Conservation (phyloP, 2,329 filamentous ascomycete species). For the Xylaria sp. region DNA sequence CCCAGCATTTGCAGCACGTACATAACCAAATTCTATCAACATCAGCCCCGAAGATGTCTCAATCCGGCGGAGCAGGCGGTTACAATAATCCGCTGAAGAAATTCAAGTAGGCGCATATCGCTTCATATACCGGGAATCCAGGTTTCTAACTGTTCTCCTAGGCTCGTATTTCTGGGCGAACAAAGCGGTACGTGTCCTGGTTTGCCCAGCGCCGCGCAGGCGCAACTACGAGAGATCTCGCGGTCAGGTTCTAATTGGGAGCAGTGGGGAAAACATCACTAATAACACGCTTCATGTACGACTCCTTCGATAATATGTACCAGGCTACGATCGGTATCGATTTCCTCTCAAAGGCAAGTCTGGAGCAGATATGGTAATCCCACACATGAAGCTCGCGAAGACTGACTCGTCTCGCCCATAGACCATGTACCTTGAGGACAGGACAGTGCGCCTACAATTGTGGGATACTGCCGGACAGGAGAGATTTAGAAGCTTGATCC, state of each 20-base stretch:
- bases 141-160: constrained; percentile 53
- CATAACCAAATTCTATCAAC: constrained; percentile 13
- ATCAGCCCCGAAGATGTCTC: constrained; percentile 74
- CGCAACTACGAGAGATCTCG: neutral
- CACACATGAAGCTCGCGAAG: constrained; percentile 19
- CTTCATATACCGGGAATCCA: constrained; percentile 26
- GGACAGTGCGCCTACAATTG: constrained; percentile 94
- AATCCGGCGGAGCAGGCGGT: constrained; percentile 72
- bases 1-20: neutral
- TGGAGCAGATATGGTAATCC: neutral
- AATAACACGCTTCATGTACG: constrained; percentile 99
- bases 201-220: neutral
- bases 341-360: constrained; percentile 91
- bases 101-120: constrained; percentile 86
- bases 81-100: constrained; percentile 99
- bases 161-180: constrained; percentile 96
- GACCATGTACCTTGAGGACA: constrained; percentile 99
- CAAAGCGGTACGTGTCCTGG: constrained; percentile 82
- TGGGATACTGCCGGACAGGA: constrained; percentile 99
- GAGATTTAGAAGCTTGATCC: constrained; percentile 95
- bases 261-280: constrained; percentile 97
- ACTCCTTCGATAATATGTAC: constrained; percentile 99
- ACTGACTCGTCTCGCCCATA: constrained; percentile 50
- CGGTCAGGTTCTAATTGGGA: constrained; percentile 24
- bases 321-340: constrained; percentile 99